A percentile compares a stretch with the other conserved stretches of the same genome.
These are phyloP conservation scores for Diatrype stigma DNA, from an alignment of 2,329 filamentous ascomycete genomes.

Conservation along the genomic window DNA sequence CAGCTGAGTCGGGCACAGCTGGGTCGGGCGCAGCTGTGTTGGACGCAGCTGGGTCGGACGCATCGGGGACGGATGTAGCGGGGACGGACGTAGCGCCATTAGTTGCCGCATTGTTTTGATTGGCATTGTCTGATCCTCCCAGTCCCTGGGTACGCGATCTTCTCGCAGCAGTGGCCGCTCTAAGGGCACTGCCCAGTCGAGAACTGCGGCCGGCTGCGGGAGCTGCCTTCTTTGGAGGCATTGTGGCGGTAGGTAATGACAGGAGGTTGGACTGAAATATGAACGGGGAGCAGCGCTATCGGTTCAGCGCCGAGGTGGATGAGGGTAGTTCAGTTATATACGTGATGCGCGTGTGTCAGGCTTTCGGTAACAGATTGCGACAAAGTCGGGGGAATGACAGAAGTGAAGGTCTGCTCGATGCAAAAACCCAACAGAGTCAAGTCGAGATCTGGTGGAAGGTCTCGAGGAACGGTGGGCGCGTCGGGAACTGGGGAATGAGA, in stretches of 20 bases:
- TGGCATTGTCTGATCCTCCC: background rate
- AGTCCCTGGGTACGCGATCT: background rate
- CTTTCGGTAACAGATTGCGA: no score
- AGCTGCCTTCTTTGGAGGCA: background rate
- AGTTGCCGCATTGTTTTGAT: slow-evolving; percentile 1
- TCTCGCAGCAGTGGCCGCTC: background rate
- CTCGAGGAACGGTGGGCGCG: background rate
- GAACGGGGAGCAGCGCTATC: background rate
- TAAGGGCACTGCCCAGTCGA: background rate
- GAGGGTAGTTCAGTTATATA: no score
- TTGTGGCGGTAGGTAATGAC: background rate
- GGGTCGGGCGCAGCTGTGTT: no score
- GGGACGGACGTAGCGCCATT: slow-evolving; percentile 11
- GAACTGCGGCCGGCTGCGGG: background rate
- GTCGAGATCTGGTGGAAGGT: background rate
- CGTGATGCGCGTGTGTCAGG: no score
- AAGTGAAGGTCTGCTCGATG: no score
- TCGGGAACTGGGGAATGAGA: background rate
- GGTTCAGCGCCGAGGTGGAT: background rate
- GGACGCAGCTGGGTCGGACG: no score
- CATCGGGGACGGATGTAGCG: no score
- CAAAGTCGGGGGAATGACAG: no score
- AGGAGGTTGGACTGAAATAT: background rate
- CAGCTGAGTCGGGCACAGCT: no score
- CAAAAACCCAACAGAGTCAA: no score